A percentile compares a stretch with the other conserved stretches of the same genome.
phyloP scores from a whole-genome alignment of 2,329 filamentous ascomycete genomes.

The Venturia carpophila region DNA sequence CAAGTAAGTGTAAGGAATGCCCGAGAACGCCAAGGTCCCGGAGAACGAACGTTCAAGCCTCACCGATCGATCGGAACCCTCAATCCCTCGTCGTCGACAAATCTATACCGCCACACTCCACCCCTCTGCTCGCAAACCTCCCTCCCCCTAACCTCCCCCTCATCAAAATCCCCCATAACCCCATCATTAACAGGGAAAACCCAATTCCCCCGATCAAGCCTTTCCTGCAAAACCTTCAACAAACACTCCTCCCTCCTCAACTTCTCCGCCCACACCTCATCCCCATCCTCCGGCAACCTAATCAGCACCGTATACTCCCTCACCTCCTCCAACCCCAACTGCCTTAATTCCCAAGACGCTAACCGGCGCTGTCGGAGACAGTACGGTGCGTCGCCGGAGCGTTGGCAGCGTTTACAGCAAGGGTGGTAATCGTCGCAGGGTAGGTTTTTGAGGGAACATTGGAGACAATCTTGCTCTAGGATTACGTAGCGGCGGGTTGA shows the following conservation, averaged over 20 bases:
- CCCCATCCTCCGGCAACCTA: conserved; percentile 9
- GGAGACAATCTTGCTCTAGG: conserved; percentile 17
- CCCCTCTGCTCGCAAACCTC: conserved; percentile 12
- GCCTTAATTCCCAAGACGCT: background rate
- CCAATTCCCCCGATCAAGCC: conserved; percentile 16
- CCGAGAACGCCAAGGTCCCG: background rate
- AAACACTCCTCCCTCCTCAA: conserved; percentile 12
- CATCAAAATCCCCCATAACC: background rate
- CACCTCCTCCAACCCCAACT: conserved; percentile 1
- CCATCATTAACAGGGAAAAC: conserved; percentile 15
- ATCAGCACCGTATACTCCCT: conserved; percentile 8
- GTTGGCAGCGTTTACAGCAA: conserved; percentile 16
- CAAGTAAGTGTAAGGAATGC: no score
- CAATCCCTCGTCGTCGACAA: background rate
- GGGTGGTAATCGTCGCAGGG: conserved; percentile 16
- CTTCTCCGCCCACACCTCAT: conserved; percentile 15
- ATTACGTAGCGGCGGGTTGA: background rate
- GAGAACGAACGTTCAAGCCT: background rate
- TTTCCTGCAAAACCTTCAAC: conserved; percentile 16
- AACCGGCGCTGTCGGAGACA: conserved; percentile 17
- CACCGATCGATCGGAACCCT: background rate
- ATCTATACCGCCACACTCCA: background rate
- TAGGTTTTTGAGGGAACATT: conserved; percentile 18
- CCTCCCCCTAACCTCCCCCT: background rate
- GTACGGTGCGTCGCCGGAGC: conserved; percentile 14